Percentiles rank a stretch among this genome's conserved stretches.
These are phyloP conservation scores for Collariella sp. DNA, from an alignment of 495 filamentous ascomycete species.

Conservation along the genomic window DNA sequence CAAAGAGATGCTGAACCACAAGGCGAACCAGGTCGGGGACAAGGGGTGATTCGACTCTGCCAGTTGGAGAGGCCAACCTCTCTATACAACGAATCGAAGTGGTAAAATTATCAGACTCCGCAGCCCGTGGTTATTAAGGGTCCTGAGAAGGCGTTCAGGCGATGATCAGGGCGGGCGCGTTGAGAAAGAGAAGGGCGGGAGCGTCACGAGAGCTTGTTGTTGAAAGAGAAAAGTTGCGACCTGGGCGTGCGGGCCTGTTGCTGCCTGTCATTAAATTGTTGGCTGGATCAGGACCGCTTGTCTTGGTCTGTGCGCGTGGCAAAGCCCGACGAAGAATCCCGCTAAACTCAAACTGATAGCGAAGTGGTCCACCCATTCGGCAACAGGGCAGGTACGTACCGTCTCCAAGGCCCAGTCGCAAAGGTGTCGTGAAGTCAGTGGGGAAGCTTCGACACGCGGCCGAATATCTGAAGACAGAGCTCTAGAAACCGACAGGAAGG, in stretches of 20 bases:
- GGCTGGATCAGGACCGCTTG: background rate
- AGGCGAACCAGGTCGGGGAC: conserved; percentile 8
- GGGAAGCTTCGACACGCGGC: conserved; percentile 15
- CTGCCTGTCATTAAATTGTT: conserved; percentile 20
- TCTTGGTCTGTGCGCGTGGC: conserved; percentile 15
- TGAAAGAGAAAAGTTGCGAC: conserved; percentile 27
- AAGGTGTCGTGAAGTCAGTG: conserved; percentile 16
- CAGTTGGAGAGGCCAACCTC: conserved; percentile 10
- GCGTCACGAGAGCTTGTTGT: conserved; percentile 13
- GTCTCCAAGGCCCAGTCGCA: background rate
- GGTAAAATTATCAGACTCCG: conserved; percentile 4
- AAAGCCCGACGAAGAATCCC: background rate
- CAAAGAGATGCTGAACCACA: conserved; percentile 12
- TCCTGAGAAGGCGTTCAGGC: background rate
- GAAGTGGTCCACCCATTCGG: background rate
- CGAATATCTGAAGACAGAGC: background rate
- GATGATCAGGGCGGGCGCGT: conserved; percentile 8
- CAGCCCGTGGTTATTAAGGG: background rate
- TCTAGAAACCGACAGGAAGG: background rate
- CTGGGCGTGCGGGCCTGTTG: conserved; percentile 39
- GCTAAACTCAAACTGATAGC: background rate
- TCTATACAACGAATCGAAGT: conserved; percentile 15
- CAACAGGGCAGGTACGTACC: conserved; percentile 1
- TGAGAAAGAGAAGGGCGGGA: conserved; percentile 3
- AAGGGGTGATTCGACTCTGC: conserved; percentile 8